Conservation (phyloP, 768 basidiomycete species). For the Candolleomyces aberdarensis region DNA sequence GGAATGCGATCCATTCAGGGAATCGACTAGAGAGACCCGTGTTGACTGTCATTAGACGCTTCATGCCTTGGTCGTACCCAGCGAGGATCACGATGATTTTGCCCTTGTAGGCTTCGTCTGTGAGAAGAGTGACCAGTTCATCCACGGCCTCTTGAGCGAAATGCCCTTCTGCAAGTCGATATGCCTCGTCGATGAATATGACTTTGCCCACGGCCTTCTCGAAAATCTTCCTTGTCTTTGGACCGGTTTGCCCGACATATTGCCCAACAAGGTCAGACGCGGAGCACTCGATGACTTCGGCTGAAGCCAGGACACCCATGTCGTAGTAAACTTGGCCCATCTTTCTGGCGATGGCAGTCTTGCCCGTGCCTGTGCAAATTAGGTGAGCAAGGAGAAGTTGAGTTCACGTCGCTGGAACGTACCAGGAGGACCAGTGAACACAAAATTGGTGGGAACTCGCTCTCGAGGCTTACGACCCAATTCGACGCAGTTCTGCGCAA, state of each 20-base stretch:
- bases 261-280: slow-evolving; percentile 68
- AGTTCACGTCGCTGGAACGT: slow-evolving; percentile 11
- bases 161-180: slow-evolving; percentile 55
- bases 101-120: slow-evolving; percentile 50
- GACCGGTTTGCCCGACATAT: slow-evolving; percentile 71
- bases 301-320: slow-evolving; percentile 46
- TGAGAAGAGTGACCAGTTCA: slow-evolving; percentile 63
- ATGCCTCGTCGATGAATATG: slow-evolving; percentile 72
- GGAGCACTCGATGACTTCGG: slow-evolving; percentile 64
- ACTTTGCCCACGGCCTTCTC: slow-evolving; percentile 67
- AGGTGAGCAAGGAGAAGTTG: neutral
- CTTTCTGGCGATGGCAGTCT: slow-evolving; percentile 57
- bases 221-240: slow-evolving; percentile 56
- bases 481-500: slow-evolving; percentile 40
- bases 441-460: slow-evolving; percentile 63
- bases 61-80: slow-evolving; percentile 69
- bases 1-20: slow-evolving; percentile 55
- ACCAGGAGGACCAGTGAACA: slow-evolving; percentile 76
- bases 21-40: slow-evolving; percentile 67
- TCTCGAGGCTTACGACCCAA: slow-evolving; percentile 41
- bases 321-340: slow-evolving; percentile 58
- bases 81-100: slow-evolving; percentile 68
- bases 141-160: slow-evolving; percentile 74
- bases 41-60: slow-evolving; percentile 54
- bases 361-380: slow-evolving; percentile 50